Evolutionary conservation across 805 yeast genomes (phyloP).

Genomic region (Candida multigemmis): DNA sequence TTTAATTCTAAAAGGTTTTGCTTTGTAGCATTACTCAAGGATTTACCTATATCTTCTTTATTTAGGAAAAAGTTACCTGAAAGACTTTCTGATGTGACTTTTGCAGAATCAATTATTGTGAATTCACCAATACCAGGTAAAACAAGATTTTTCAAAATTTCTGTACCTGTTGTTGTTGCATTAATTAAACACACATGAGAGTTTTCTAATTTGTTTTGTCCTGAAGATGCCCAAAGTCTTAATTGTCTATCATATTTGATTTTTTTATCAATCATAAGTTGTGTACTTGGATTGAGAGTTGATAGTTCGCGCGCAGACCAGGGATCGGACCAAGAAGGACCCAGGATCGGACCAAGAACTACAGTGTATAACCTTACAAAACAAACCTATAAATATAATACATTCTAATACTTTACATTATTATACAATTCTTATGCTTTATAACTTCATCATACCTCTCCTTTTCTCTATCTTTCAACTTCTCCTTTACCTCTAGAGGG

Average conservation of each 20-base stretch:
- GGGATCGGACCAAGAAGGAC: too few relatives aligned
- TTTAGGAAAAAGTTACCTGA: conserved; percentile 56
- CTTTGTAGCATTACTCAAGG: conserved; percentile 30
- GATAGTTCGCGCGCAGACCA: neutral
- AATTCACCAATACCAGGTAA: conserved; percentile 65
- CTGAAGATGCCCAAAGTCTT: conserved; percentile 75
- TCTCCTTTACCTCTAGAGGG: conserved; percentile 59
- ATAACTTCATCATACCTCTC: conserved; percentile 23
- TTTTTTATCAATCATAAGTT: conserved; percentile 25
- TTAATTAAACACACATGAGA: conserved; percentile 57
- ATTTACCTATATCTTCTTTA: conserved; percentile 31
- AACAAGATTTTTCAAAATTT: conserved; percentile 66
- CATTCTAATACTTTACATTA: conserved; percentile 2
- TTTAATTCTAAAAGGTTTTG: conserved; percentile 47
- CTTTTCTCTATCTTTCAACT: conserved; percentile 42
- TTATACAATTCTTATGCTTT: conserved; percentile 7
- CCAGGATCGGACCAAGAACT: too few relatives aligned
- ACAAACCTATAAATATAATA: neutral
- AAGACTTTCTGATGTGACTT: conserved; percentile 35
- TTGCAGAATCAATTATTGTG: conserved; percentile 43
- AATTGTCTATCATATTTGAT: conserved; percentile 79
- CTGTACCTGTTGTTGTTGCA: conserved; percentile 52
- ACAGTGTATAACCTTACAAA: too few relatives aligned
- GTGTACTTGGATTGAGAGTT: neutral
- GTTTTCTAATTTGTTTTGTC: conserved; percentile 53